These are phyloP conservation scores for Alternaria gansuensis DNA, from an alignment of 2,329 filamentous ascomycete genomes.

Conservation along the genomic window DNA sequence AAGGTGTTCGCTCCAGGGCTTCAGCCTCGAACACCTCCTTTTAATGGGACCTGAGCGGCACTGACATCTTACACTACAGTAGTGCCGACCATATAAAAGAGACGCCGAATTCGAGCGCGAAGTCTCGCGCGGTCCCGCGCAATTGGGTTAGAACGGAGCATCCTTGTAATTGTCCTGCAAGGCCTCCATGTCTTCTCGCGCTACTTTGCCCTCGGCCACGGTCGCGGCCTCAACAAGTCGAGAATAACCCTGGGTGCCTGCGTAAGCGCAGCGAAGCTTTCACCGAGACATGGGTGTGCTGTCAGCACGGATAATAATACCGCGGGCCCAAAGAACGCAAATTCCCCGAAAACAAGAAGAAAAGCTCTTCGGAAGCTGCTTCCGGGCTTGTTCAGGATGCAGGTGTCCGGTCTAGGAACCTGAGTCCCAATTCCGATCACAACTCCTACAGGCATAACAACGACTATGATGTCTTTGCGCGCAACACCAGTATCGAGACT, in stretches of 20 bases:
- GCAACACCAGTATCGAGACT: background rate
- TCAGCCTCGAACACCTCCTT: background rate
- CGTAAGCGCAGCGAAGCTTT: slow-evolving; percentile 8
- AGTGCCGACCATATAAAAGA: slow-evolving; percentile 10
- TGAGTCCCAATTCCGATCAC: slow-evolving; percentile 3
- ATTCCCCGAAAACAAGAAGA: slow-evolving; percentile 3
- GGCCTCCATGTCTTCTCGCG: background rate
- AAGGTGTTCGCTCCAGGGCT: background rate
- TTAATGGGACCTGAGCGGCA: slow-evolving; percentile 8
- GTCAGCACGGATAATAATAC: slow-evolving; percentile 2
- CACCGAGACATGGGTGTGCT: slow-evolving; percentile 9
- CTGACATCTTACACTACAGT: slow-evolving; percentile 11
- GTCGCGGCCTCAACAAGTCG: slow-evolving; percentile 7
- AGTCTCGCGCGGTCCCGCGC: slow-evolving; percentile 1
- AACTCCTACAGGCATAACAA: background rate
- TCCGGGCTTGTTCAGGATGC: slow-evolving; percentile 4
- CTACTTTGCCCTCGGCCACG: background rate
- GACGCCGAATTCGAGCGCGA: slow-evolving; percentile 5
- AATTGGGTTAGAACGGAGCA: slow-evolving; percentile 5
- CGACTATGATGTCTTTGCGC: slow-evolving; percentile 5
- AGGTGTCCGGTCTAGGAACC: slow-evolving; percentile 4
- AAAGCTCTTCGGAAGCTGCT: slow-evolving; percentile 14
- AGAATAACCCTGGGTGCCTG: slow-evolving; percentile 6
- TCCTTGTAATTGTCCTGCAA: background rate
- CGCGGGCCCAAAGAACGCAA: background rate